Base-by-base conservation (phyloP, 177 flowering plant genomes). In the Vitis hybrid region DNA sequence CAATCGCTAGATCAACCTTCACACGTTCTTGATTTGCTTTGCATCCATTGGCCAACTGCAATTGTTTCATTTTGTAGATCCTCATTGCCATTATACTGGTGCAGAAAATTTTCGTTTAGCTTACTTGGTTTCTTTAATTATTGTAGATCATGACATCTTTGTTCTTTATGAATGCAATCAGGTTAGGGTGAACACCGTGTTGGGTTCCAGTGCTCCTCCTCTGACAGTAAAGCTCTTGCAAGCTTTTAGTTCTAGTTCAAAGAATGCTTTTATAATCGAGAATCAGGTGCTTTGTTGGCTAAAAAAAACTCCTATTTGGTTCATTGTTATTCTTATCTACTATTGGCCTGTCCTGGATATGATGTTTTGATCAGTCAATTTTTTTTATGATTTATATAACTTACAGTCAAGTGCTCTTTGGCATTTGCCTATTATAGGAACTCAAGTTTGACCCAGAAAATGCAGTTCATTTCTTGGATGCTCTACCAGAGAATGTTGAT, bases 171-270 rank as follows among this genome's bases (percentile, higher is more conserved):
- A 18, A 63, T 51, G 26, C 32, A 34, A 51, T 72, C 79, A 94
- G 98, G 99, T 94, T 61, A 82, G 71, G 67, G 94, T 94, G 69
- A 88, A 72, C 70, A 93, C 94, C 23, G 98, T 90, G 62, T 82
- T 95, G 80, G 98, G 97, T 45, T 91, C 93, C 39, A 64, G 64
- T 74, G 88, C 90, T 55, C 98, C 98, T 65, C 84, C 97, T 30
- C 73, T 86, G 55, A 82, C 90, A 15, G 94, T 93, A 71, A 89
- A 83, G 72, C 89, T 95, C 63, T 80, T 81, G 66, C 82, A 82
- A 74, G 95, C 88, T 74, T 78, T 77, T 71, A 72, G 69, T 18
- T 76, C 89, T 74, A 80, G 75, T 68, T 84, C 90, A 55, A 90
- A 85, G 74, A 88, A 75, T 64, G 71, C 78, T 67, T 81, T 93